Conservation (phyloP, 352 stramenopile species). For the Globisporangium emineosum region DNA sequence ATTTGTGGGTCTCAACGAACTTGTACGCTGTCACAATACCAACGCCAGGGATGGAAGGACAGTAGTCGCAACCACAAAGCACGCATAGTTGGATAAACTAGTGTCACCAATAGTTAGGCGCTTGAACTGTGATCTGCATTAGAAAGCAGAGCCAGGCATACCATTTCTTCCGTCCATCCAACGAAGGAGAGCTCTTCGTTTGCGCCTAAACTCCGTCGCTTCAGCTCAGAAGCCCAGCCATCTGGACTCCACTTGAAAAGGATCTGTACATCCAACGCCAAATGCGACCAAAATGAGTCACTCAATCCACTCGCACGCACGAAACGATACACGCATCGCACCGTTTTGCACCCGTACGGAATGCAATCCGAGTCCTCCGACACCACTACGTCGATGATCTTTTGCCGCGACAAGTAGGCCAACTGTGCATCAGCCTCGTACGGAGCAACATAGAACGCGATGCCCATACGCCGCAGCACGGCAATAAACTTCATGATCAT, state of each 20-base stretch:
- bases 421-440: slow-evolving; percentile 98
- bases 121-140: neutral
- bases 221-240: slow-evolving; percentile 87
- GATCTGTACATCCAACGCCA: slow-evolving; percentile 31
- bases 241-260: slow-evolving; percentile 94
- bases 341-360: slow-evolving; percentile 89
- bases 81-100: slow-evolving; percentile 85
- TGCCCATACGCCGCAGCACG: slow-evolving; percentile 54
- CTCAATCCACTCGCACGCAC: neutral
- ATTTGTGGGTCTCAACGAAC: slow-evolving; percentile 51
- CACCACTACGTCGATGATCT: slow-evolving; percentile 93
- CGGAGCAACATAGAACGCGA: slow-evolving; percentile 94
- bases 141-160: slow-evolving; percentile 16
- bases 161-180: slow-evolving; percentile 86
- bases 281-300: neutral
- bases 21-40: slow-evolving; percentile 86
- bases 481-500: slow-evolving; percentile 73
- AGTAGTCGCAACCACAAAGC: slow-evolving; percentile 89
- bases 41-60: slow-evolving; percentile 61
- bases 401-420: slow-evolving; percentile 86
- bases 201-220: slow-evolving; percentile 66
- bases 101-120: neutral
- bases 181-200: slow-evolving; percentile 83
- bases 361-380: slow-evolving; percentile 97
- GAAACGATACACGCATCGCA: slow-evolving; percentile 9